phyloP scores from a whole-genome alignment of 768 basidiomycete species.

The Tephrocybe sp. region DNA sequence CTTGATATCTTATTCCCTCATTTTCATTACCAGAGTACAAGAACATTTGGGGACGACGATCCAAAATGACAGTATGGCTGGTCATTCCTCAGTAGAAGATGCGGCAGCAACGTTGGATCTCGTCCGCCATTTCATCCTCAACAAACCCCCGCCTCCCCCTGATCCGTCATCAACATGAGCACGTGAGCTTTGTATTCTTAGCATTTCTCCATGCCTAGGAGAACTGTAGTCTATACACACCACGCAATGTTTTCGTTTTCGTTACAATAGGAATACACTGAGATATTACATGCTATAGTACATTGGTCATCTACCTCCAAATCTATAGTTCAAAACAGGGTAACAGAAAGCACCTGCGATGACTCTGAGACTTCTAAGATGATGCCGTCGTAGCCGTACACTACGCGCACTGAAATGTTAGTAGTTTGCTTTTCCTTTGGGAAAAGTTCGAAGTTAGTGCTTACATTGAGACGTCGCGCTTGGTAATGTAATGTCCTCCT shows the following conservation, averaged over 20 bases:
- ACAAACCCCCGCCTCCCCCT: constrained; percentile 40
- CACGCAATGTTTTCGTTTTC: background rate
- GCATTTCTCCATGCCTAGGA: background rate
- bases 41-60: constrained; percentile 81
- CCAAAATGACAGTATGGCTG: constrained; percentile 73
- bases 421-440: background rate
- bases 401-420: constrained; percentile 28
- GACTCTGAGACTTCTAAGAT: constrained; percentile 77
- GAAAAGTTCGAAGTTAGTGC: constrained; percentile 22
- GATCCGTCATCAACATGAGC: constrained; percentile 3
- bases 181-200: background rate
- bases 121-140: constrained; percentile 77
- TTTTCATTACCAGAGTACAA: constrained; percentile 54
- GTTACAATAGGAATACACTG: constrained; percentile 2
- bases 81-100: constrained; percentile 92
- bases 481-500: constrained; percentile 66
- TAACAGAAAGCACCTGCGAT: constrained; percentile 74
- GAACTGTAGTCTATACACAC: background rate
- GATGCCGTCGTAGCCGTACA: constrained; percentile 79
- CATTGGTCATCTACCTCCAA: background rate
- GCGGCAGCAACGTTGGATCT: constrained; percentile 86
- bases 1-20: background rate
- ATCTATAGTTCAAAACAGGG: constrained; percentile 49
- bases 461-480: constrained; percentile 64
- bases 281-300: constrained; percentile 5